These are phyloP conservation scores for Prunus salicina DNA, from an alignment of 306 rosid species.

Conservation along the genomic window DNA sequence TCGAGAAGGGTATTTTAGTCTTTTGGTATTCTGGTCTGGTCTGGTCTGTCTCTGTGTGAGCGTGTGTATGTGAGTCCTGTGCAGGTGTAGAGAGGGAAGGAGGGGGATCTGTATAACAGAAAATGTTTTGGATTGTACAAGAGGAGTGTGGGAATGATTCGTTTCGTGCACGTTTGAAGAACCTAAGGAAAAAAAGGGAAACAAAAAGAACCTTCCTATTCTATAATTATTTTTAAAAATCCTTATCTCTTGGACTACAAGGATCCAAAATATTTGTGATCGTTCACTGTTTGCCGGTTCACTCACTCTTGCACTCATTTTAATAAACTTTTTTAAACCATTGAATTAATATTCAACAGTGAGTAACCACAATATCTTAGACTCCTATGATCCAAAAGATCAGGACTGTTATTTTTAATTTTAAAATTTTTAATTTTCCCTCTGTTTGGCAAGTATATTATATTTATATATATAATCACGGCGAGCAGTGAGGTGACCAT, in stretches of 20 bases:
- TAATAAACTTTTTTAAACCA: no score
- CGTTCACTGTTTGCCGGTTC: no score
- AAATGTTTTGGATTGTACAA: constrained; percentile 1
- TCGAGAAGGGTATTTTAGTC: constrained; percentile 29
- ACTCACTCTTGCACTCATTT: no score
- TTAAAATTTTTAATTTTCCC: neutral
- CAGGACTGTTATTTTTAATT: neutral
- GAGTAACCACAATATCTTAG: no score
- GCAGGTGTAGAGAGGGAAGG: constrained; percentile 2
- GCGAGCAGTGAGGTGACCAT: neutral
- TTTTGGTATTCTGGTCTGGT: constrained; percentile 24
- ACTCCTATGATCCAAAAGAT: no score
- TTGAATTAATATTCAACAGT: no score
- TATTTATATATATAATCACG: neutral
- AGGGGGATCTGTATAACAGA: constrained; percentile 25
- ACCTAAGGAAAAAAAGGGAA: neutral
- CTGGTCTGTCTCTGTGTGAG: constrained; percentile 16
- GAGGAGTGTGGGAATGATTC: constrained; percentile 21
- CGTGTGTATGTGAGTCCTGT: neutral
- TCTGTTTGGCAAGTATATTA: neutral
- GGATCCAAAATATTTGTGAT: no score
- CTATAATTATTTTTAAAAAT: neutral
- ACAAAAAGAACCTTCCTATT: constrained; percentile 12
- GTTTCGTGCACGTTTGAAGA: constrained; percentile 29
- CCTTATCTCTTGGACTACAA: no score